Percentiles rank a stretch among this genome's conserved stretches.
These are phyloP conservation scores for Kazachstania taianensis DNA, from an alignment of 805 yeast genomes.

Conservation along the genomic window DNA sequence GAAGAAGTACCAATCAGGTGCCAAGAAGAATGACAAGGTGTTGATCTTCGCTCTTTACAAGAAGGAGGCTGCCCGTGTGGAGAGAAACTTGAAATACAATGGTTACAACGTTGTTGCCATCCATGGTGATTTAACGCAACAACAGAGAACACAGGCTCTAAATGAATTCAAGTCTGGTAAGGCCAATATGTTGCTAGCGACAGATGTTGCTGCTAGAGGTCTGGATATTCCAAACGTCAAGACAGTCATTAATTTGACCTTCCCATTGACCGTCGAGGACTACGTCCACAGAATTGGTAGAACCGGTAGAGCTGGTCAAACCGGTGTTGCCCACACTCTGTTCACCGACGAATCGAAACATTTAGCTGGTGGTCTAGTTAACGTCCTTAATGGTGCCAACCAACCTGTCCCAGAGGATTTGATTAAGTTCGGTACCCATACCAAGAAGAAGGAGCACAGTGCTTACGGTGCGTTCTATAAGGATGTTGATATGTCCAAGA, in stretches of 20 bases:
- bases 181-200: conserved; percentile 72
- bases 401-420: conserved; percentile 94
- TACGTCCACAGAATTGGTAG: conserved; percentile 96
- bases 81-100: conserved; percentile 57
- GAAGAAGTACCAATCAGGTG: conserved; percentile 61
- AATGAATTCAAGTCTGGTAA: conserved; percentile 75
- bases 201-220: conserved; percentile 98
- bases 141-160: conserved; percentile 82
- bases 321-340: conserved; percentile 89
- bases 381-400: conserved; percentile 85
- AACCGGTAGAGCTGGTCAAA: conserved; percentile 95
- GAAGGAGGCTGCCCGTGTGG: conserved; percentile 91
- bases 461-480: conserved; percentile 98
- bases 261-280: conserved; percentile 94
- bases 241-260: conserved; percentile 86
- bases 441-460: conserved; percentile 93
- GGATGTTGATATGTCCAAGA: conserved; percentile 77
- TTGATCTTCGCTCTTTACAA: conserved; percentile 90
- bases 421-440: conserved; percentile 92
- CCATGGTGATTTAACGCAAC: conserved; percentile 92
- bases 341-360: conserved; percentile 97
- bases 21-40: conserved; percentile 64
- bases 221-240: conserved; percentile 96
- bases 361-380: conserved; percentile 85
- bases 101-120: conserved; percentile 84